phyloP scores from a whole-genome alignment of 169 alveolate genomes.

The Eimeria falciformis region DNA sequence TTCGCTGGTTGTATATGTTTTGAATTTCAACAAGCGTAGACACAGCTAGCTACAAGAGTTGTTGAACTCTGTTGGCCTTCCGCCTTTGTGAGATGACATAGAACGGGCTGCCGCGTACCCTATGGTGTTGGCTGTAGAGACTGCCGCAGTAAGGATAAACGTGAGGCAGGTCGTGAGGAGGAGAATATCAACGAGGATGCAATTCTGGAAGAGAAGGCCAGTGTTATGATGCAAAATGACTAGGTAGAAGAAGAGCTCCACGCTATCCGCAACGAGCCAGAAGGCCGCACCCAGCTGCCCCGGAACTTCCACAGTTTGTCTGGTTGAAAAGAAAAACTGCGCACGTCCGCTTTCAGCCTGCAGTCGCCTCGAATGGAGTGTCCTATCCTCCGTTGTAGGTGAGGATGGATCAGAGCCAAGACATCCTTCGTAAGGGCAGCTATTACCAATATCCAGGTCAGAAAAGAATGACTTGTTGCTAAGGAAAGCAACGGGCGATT shows the following conservation, averaged over 20 bases:
- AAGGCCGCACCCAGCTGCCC: slow-evolving; percentile 43
- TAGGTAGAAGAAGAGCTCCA: slow-evolving; percentile 88
- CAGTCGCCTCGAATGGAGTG: not conserved
- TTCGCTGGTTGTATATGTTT: too few relatives aligned
- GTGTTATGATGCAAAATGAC: slow-evolving; percentile 89
- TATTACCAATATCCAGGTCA: not conserved
- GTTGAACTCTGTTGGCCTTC: too few relatives aligned
- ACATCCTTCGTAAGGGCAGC: not conserved
- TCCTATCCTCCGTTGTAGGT: not conserved
- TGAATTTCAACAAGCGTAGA: not conserved
- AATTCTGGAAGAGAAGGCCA: slow-evolving; percentile 89
- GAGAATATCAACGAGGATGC: slow-evolving; percentile 87
- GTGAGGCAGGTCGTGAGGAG: slow-evolving; percentile 88
- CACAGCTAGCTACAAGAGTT: too few relatives aligned
- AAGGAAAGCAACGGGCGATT: slow-evolving; percentile 36
- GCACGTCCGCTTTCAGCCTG: too few relatives aligned
- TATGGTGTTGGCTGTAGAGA: slow-evolving; percentile 83
- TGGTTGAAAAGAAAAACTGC: too few relatives aligned
- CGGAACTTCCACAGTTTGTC: not conserved
- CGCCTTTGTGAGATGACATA: too few relatives aligned
- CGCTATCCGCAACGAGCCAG: slow-evolving; percentile 88
- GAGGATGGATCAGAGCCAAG: not conserved
- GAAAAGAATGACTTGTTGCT: not conserved
- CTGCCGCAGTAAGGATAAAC: slow-evolving; percentile 87
- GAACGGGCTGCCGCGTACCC: not conserved